Conservation (phyloP, 257 asterid genomes). For the Sherardia arvensis region DNA sequence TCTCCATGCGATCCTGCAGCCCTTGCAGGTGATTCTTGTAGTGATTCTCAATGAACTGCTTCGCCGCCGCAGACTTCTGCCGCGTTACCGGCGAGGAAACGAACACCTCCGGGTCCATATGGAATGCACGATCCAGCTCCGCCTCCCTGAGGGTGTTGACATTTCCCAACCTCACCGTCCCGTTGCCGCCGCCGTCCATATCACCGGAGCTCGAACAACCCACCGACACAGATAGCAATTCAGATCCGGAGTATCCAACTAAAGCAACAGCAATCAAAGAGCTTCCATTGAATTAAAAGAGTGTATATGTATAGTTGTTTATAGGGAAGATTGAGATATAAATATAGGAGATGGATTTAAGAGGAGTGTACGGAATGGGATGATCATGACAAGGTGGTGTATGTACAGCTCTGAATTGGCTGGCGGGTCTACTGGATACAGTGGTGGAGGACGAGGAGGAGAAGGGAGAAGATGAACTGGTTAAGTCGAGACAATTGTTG, state of each 20-base stretch:
- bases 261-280: background rate
- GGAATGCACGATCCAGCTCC: slow-evolving; percentile 30
- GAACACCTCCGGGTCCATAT: slow-evolving; percentile 64
- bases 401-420: slow-evolving; percentile 13
- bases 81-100: slow-evolving; percentile 90
- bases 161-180: slow-evolving; percentile 38
- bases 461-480: background rate
- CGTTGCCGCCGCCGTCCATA: slow-evolving; percentile 55
- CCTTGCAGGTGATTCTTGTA: slow-evolving; percentile 88
- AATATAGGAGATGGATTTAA: background rate
- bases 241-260: slow-evolving; percentile 23
- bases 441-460: background rate
- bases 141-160: slow-evolving; percentile 31
- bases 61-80: slow-evolving; percentile 94
- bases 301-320: too few species aligned
- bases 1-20: slow-evolving; percentile 86
- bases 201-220: background rate
- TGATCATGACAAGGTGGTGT: slow-evolving; percentile 7
- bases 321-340: background rate
- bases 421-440: background rate
- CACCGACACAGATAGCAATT: slow-evolving; percentile 15
- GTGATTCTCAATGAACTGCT: slow-evolving; percentile 90
- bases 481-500: background rate
- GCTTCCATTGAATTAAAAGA: background rate
- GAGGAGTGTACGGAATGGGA: slow-evolving; percentile 10